Base-by-base conservation (phyloP, 345 rosid genomes). In the Barbarea vulgaris region DNA sequence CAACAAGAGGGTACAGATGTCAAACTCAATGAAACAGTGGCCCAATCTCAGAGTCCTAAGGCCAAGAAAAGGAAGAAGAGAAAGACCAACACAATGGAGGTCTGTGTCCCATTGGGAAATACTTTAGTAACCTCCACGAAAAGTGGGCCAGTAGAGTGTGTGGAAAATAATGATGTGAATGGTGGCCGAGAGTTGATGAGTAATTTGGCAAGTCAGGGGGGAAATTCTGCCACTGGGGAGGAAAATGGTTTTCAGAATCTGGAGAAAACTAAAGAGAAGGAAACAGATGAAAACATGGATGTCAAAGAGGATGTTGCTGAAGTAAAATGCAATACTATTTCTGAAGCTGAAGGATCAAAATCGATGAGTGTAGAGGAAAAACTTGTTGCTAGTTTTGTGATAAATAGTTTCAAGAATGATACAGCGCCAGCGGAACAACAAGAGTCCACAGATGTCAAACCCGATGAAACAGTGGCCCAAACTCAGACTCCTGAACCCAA, bases 341-440 rank as follows among this genome's bases (percentile, higher is more conserved):
- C 54, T 58, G 74, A 68, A 75, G 54, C 63, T 36, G 62, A 58
- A 36, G 79, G 74, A 75, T 48, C 57, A 4, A 62, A 44, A 34
- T 42, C 54, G 41, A 54, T 3, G 39, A n/a, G 15, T 67, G 1
- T 7, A 3, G 64, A 41, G 34, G 53, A 37, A 14, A 34, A 41
- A 12, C 10, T 9, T 61, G 75, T 24, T 63, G 53, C 56, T 28
- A 14, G 9, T 53, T 58, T 8, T 59, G 76, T 60, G 67, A 34
- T 36, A 9, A 19, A 9, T 61, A 24, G 57, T 7, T 39, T 62
- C 36, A 37, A 65, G 47, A 57, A 64, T 55, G 64, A 44, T 33
- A 30, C 28, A n/a, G n/a, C n/a, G n/a, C n/a, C n/a, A n/a, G n/a
- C n/a, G n/a, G n/a, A n/a, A n/a, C n/a, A n/a, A n/a, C n/a, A n/a